Conservation (phyloP, 495 filamentous ascomycete genomes). For the Aspergillus leporis region DNA sequence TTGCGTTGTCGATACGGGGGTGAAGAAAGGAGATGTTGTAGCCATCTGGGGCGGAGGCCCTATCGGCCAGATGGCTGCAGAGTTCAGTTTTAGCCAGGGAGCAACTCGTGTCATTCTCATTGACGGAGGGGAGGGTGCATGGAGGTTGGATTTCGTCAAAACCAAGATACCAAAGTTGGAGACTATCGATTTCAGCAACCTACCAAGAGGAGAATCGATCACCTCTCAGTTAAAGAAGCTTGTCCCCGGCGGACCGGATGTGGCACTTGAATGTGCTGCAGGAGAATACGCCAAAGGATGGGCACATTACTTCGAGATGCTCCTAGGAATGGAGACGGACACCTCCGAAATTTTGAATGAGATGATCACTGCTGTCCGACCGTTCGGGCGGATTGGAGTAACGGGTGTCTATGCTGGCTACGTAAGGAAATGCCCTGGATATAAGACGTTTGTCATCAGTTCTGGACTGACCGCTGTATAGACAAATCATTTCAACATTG, state of each 20-base stretch:
- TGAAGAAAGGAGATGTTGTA: constrained; percentile 75
- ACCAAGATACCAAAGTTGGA: constrained; percentile 63
- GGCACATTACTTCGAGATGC: constrained; percentile 74
- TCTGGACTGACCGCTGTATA: constrained; percentile 20
- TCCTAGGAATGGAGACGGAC: constrained; percentile 78
- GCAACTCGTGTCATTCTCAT: constrained; percentile 78
- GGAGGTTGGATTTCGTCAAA: constrained; percentile 68
- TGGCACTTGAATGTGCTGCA: constrained; percentile 79
- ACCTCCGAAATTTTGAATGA: constrained; percentile 87
- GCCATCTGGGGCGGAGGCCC: constrained; percentile 68
- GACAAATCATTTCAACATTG: constrained; percentile 83
- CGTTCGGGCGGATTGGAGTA: constrained; percentile 73
- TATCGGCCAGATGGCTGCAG: constrained; percentile 78
- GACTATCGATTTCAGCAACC: constrained; percentile 55
- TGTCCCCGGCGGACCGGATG: constrained; percentile 68
- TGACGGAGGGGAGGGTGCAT: constrained; percentile 63
- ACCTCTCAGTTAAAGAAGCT: constrained; percentile 73
- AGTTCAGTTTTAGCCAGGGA: constrained; percentile 71
- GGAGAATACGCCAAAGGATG: constrained; percentile 86
- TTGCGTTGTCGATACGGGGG: constrained; percentile 79
- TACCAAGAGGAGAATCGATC: constrained; percentile 58
- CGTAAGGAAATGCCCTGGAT: constrained; percentile 47
- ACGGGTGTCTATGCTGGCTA: constrained; percentile 84
- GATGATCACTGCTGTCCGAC: constrained; percentile 75
- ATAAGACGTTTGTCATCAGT: not conserved